Conservation (phyloP, 2,329 filamentous ascomycete genomes). For the Alternaria rosae region DNA sequence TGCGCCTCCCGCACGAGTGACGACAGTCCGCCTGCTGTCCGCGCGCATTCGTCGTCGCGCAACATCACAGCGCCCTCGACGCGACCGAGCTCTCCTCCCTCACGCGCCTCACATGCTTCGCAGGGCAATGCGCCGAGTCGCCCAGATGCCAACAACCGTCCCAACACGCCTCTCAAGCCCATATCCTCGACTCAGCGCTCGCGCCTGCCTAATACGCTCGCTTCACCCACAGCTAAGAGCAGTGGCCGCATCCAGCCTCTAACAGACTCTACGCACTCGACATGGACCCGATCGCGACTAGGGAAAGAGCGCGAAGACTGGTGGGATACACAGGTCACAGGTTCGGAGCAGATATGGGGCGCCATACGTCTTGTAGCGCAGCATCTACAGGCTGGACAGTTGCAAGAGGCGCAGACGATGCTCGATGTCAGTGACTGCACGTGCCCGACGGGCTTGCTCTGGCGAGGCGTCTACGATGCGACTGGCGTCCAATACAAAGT, state of each 20-base stretch:
- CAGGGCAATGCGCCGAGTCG: conserved; percentile 14
- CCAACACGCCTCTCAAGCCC: conserved; percentile 36
- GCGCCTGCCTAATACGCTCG: conserved; percentile 38
- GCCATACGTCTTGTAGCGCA: conserved; percentile 73
- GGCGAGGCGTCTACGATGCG: conserved; percentile 55
- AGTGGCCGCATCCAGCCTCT: conserved; percentile 31
- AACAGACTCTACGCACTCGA: conserved; percentile 24
- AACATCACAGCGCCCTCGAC: conserved; percentile 41
- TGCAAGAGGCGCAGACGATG: conserved; percentile 73
- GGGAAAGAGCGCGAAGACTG: conserved; percentile 79
- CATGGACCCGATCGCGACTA: conserved; percentile 68
- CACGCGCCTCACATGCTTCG: conserved; percentile 32
- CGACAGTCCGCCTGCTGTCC: conserved; percentile 10
- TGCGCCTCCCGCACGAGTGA: conserved; percentile 25
- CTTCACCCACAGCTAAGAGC: conserved; percentile 26
- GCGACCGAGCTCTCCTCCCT: conserved; percentile 22
- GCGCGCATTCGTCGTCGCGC: conserved; percentile 32
- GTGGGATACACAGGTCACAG: conserved; percentile 88
- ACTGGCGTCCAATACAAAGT: conserved; percentile 54
- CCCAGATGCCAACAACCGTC: conserved; percentile 24
- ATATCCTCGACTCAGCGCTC: conserved; percentile 37
- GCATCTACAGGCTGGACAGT: conserved; percentile 65
- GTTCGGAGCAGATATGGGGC: conserved; percentile 80
- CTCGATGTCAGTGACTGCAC: conserved; percentile 74
- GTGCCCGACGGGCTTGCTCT: conserved; percentile 53